Percentiles rank a stretch among this genome's conserved stretches.
Conservation (phyloP, 225 moss, liverwort and hornwort species). For the Neckera pumila region DNA sequence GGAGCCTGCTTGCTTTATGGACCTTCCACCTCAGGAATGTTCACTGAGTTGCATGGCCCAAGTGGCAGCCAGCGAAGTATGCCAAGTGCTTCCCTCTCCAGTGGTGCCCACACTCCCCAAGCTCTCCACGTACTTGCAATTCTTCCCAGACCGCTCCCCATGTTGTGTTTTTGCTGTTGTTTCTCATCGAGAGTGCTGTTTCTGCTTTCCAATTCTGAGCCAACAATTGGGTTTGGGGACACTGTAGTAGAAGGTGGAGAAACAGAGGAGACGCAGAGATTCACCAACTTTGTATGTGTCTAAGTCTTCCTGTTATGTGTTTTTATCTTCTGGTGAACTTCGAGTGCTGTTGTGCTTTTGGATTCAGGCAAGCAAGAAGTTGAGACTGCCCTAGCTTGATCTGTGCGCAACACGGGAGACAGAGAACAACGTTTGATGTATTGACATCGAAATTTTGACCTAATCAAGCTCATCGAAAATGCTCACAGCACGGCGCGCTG, state of each 20-base stretch:
- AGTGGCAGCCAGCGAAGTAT: background rate
- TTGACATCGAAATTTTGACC: background rate
- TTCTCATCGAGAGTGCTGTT: background rate
- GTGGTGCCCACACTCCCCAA: background rate
- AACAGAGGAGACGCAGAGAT: background rate
- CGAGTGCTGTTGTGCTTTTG: background rate
- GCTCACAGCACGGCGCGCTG: constrained; percentile 17
- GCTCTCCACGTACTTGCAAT: background rate
- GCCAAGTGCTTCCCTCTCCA: background rate
- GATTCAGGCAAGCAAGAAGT: background rate
- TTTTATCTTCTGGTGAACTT: background rate
- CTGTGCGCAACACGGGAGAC: background rate
- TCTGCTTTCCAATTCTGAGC: background rate
- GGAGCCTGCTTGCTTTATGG: background rate
- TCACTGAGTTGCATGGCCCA: background rate
- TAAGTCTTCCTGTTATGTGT: background rate
- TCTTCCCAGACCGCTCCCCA: background rate
- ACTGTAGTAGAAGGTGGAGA: background rate
- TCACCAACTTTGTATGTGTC: background rate
- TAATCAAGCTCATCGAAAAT: background rate
- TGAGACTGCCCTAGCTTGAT: background rate
- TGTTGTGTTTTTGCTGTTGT: background rate
- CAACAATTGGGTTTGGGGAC: background rate
- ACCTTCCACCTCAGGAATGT: background rate
- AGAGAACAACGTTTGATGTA: background rate